phyloP scores from a whole-genome alignment of 1,284 basidiomycete genomes.

The Ustilago shanxiensis region DNA sequence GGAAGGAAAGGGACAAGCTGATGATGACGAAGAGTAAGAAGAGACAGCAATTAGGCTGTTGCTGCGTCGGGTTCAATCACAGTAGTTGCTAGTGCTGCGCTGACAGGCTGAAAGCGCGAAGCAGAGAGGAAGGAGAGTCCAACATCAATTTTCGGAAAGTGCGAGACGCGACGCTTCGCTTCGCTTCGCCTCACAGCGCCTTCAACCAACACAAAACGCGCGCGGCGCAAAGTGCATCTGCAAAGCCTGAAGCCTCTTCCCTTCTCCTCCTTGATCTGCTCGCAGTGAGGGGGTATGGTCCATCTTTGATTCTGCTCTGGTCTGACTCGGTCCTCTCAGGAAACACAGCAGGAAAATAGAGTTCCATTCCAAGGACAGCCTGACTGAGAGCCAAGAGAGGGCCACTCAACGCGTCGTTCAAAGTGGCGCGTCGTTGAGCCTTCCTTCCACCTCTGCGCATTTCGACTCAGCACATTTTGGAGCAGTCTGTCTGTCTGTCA shows the following conservation, averaged over 20 bases:
- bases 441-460: not conserved
- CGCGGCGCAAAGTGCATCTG: slow-evolving; percentile 5
- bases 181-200: not conserved
- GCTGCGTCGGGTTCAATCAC: not conserved
- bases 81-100: not conserved
- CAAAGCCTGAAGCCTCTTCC: not conserved
- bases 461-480: not conserved
- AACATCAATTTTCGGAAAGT: slow-evolving; percentile 14
- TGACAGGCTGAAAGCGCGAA: no score
- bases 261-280: no score
- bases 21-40: not conserved
- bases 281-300: no score
- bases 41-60: not conserved
- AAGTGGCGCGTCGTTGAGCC: not conserved
- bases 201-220: slow-evolving; percentile 2
- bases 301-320: no score
- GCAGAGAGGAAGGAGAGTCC: no score
- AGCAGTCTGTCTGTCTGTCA: no score
- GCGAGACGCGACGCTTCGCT: slow-evolving; percentile 16
- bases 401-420: slow-evolving; percentile 22
- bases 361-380: no score
- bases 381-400: no score
- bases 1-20: not conserved
- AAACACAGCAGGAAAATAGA: no score
- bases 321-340: no score